Percentiles rank a stretch among this genome's conserved stretches.
phyloP scores from a whole-genome alignment of 2,329 filamentous ascomycete genomes.

The Ceratocystiopsis sp. region DNA sequence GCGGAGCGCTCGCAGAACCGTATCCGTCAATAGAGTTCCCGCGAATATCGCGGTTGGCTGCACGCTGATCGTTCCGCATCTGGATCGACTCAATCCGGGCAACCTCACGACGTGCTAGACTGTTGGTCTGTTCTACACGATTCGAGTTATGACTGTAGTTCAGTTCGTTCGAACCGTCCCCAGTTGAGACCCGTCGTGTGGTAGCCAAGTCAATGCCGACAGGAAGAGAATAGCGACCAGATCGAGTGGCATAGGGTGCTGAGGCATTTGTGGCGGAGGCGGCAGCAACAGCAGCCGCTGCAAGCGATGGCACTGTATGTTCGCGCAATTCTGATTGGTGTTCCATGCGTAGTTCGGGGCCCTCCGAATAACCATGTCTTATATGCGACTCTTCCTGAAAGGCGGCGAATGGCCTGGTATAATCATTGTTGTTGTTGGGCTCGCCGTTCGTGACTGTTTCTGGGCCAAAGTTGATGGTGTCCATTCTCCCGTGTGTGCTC shows the following conservation, averaged over 20 bases:
- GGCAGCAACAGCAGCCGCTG: not conserved
- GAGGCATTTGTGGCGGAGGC: not conserved
- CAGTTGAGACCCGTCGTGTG: not conserved
- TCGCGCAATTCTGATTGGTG: conserved; percentile 20
- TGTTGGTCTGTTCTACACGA: conserved; percentile 29
- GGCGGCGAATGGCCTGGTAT: too few relatives aligned
- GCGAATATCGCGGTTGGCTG: conserved; percentile 20
- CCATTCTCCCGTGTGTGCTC: conserved; percentile 9
- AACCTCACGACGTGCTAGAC: conserved; percentile 33
- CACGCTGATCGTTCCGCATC: conserved; percentile 31
- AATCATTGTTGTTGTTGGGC: not conserved
- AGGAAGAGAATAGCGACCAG: conserved; percentile 18
- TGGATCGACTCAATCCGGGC: conserved; percentile 33
- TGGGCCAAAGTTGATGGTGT: conserved; percentile 10
- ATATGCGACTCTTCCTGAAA: too few relatives aligned
- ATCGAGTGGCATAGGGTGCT: conserved; percentile 6
- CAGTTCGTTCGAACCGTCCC: not conserved
- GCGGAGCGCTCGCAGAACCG: conserved; percentile 5
- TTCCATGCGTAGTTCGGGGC: conserved; percentile 24
- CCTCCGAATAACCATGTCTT: too few relatives aligned
- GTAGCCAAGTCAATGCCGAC: conserved; percentile 10
- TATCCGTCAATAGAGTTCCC: conserved; percentile 2
- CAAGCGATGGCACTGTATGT: conserved; percentile 7
- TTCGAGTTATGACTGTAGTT: conserved; percentile 8
- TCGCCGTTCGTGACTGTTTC: conserved; percentile 6